Base-by-base conservation (phyloP, 164 flowering plant genomes). In the Tinospora cordifolia region DNA sequence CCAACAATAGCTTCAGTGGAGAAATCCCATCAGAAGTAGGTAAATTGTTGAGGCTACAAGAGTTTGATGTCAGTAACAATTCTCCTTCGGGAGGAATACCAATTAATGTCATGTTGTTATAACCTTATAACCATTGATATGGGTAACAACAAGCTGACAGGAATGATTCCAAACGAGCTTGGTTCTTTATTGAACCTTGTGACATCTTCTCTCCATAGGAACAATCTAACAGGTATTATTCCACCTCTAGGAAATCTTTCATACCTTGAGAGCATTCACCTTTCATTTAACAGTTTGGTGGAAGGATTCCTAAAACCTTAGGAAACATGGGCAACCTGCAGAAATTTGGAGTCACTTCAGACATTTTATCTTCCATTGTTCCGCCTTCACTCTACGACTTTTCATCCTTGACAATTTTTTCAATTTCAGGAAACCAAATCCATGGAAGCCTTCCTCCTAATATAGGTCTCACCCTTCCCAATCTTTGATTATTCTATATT, bases 221-320 rank as follows among this genome's bases (percentile, higher is more conserved):
- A 84, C 66, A 75, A 75, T 19, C 73, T 84, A 5, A 79, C 69
- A 5, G 86, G 86, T 46, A 67, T 5, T 0, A 60, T 84, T 63
- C 86, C 84, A 8, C 3, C 70, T 9, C 1, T 85, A 6, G 83
- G 81, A 15, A 85, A 85, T 72, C 76, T 84, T 26, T 69, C 85
- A 0, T 78, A 80, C 3, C 72, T 84, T 6, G 25, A 7, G 8
- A 0, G 2, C 40, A 70, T 84, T 1, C 9, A 8, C 15, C 8
- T 81, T 2, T 0, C 11, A 9, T 19, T 9, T 0, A 84, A 84
- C 47, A 71, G 39, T 13, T 84, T 8, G 30, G 63, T 6, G 85
- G 83, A 69, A 60, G 44, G 8, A 69, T 81, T 22, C 85, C 83
- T 13, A 17, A 24, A 3, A n/a, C 65, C 1, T 26, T 82, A 13